Base-by-base conservation (phyloP, 306 rosid species). In the Sesbania bispinosa region DNA sequence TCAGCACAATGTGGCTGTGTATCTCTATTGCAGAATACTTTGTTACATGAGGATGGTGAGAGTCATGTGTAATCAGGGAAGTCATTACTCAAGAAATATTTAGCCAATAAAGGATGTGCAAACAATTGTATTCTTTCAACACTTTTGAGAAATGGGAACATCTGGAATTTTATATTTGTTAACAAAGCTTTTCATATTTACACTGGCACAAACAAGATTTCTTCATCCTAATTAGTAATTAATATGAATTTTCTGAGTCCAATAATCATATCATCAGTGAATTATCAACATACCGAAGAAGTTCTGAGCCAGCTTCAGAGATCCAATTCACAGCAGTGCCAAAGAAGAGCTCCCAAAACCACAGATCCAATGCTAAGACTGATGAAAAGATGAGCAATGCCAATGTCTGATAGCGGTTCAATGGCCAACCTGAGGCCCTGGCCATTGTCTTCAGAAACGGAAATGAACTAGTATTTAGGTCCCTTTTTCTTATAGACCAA, bases 271-370 rank as follows among this genome's bases (percentile, higher is more conserved):
- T 85, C 73, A 88, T 52, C 73, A 74, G 81, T 33, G 75, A 67
- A 81, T 71, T 85, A 61, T 80, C 87, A 55, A 87, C 65, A 75
- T 64, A 80, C 21, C 20, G 75, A 60, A 78, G 13, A 60, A 87
- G 65, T 29, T 87, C 89, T 5, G 90, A 38, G 23, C 80, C 84
- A 64, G 79, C 5, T 76, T 87, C 77, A 4, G 92, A 87, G 58
- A 76, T 53, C 90, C 92, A 91, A 69, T 82, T 54, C 19, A 87
- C 86, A 2, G 88, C 82, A n/a, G 84, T 75, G 73, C 97, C 95
- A 7, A 85, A 89, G 76, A 89, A 91, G 54, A 91, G 88, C 87
- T 94, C 99, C 98, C 97, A 91, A 45, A 94, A 91, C 96, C 90
- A 91, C 61, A 94, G 88, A 79, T 94, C 97, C 81, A 94, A 67